These are phyloP conservation scores for Draba incana DNA, from an alignment of 345 rosid genomes.

Conservation along the genomic window DNA sequence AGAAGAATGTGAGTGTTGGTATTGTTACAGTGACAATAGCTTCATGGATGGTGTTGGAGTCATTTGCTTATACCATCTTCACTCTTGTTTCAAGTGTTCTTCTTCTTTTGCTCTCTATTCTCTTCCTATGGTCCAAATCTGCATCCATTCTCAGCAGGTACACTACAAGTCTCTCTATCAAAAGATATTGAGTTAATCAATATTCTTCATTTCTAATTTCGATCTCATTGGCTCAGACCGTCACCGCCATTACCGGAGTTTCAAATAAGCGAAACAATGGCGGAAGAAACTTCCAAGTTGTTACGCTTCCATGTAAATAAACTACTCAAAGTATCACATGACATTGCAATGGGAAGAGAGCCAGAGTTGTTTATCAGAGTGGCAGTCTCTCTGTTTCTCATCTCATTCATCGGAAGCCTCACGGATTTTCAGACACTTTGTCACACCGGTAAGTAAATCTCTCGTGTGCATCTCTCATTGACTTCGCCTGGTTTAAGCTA, in stretches of 20 bases:
- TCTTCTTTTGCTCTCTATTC: conserved; percentile 73
- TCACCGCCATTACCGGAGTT: conserved; percentile 85
- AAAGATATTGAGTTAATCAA: neutral
- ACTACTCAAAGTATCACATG: conserved; percentile 63
- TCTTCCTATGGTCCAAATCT: conserved; percentile 96
- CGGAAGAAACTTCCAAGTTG: conserved; percentile 52
- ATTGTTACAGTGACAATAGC: conserved; percentile 70
- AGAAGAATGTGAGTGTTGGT: conserved; percentile 61
- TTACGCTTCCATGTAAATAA: conserved; percentile 56
- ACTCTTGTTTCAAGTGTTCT: conserved; percentile 88
- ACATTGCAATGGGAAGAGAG: conserved; percentile 80
- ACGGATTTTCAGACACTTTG: conserved; percentile 74
- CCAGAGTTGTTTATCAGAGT: conserved; percentile 61
- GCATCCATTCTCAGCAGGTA: conserved; percentile 92
- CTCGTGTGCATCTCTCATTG: neutral
- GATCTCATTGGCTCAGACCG: conserved; percentile 54
- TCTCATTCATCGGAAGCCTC: conserved; percentile 65
- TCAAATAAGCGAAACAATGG: conserved; percentile 69
- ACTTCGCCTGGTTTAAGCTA: conserved; percentile 11
- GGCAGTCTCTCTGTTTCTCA: conserved; percentile 61
- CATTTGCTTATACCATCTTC: conserved; percentile 80
- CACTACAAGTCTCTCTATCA: neutral
- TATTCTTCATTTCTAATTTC: neutral
- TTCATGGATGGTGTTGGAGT: conserved; percentile 87
- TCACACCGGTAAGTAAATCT: conserved; percentile 62